Percentiles rank a stretch among this genome's conserved stretches.
Conservation (phyloP, 2,329 filamentous ascomycete genomes). For the Stachybotrys echinatus region DNA sequence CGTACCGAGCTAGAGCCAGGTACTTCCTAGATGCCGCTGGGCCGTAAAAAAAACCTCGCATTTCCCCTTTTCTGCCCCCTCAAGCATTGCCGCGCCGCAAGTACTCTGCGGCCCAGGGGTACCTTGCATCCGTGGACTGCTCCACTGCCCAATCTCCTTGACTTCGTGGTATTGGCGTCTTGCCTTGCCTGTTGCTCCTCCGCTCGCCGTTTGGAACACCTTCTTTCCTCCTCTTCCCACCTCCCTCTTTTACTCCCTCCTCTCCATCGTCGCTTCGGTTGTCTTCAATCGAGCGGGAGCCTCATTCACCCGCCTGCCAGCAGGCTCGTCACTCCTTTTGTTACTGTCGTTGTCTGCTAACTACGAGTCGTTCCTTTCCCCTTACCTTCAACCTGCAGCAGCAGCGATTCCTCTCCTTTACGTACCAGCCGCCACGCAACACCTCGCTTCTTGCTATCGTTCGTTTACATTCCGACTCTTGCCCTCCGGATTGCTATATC, state of each 20-base stretch:
- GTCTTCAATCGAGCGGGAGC: conserved; percentile 26
- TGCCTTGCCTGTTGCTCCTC: background rate
- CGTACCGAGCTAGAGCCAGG: background rate
- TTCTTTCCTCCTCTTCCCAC: conserved; percentile 17
- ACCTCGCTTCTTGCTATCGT: background rate
- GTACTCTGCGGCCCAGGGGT: background rate
- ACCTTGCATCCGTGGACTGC: background rate
- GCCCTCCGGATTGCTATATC: background rate
- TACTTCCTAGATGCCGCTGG: background rate
- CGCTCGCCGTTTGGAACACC: conserved; percentile 6
- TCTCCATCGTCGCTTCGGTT: conserved; percentile 24
- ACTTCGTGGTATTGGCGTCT: background rate
- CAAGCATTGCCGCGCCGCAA: background rate
- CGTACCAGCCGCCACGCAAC: conserved; percentile 1
- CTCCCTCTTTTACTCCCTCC: conserved; percentile 19
- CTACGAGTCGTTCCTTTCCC: conserved; percentile 1
- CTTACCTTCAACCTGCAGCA: background rate
- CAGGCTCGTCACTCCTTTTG: conserved; percentile 43
- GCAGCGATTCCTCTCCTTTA: conserved; percentile 10
- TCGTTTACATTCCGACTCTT: background rate
- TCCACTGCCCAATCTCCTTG: background rate
- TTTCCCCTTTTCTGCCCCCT: no score
- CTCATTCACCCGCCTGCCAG: conserved; percentile 40
- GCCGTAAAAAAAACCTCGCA: no score
- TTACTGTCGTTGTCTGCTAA: conserved; percentile 9